These are phyloP conservation scores for Leishmania martiniquensis DNA, from an alignment of 208 protist genomes.

Conservation along the genomic window DNA sequence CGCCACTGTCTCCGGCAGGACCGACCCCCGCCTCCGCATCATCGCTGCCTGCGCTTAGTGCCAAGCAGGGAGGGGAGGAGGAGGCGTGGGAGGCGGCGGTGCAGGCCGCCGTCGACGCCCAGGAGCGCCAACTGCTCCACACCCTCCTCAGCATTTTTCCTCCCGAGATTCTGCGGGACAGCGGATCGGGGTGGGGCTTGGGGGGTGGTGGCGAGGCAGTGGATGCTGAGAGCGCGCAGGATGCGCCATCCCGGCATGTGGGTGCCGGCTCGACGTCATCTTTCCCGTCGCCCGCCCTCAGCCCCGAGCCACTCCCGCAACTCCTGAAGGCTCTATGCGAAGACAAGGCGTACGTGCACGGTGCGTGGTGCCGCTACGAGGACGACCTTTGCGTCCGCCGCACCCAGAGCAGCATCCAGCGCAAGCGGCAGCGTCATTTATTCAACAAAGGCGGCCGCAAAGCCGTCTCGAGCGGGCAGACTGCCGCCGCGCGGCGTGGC, in stretches of 20 bases:
- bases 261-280: neutral
- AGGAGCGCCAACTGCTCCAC: slow-evolving; percentile 32
- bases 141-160: slow-evolving; percentile 39
- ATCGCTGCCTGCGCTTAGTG: neutral
- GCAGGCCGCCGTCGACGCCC: slow-evolving; percentile 14
- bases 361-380: slow-evolving; percentile 51
- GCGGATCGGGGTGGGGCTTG: neutral
- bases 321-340: slow-evolving; percentile 49
- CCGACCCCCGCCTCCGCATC: neutral
- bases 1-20: neutral
- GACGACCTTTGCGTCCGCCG: slow-evolving; percentile 38
- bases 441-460: slow-evolving; percentile 17
- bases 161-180: slow-evolving; percentile 4
- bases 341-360: slow-evolving; percentile 50
- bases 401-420: slow-evolving; percentile 28
- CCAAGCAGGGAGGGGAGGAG: slow-evolving; percentile 6
- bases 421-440: slow-evolving; percentile 31
- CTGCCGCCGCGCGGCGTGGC: neutral
- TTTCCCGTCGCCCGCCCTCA: neutral
- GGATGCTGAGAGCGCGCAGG: neutral
- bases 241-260: neutral
- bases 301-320: slow-evolving; percentile 23
- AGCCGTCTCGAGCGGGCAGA: neutral
- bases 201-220: neutral
- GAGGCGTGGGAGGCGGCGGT: slow-evolving; percentile 5